phyloP scores from a whole-genome alignment of 1,284 basidiomycete genomes.

The Fomitopsis schrenkii region DNA sequence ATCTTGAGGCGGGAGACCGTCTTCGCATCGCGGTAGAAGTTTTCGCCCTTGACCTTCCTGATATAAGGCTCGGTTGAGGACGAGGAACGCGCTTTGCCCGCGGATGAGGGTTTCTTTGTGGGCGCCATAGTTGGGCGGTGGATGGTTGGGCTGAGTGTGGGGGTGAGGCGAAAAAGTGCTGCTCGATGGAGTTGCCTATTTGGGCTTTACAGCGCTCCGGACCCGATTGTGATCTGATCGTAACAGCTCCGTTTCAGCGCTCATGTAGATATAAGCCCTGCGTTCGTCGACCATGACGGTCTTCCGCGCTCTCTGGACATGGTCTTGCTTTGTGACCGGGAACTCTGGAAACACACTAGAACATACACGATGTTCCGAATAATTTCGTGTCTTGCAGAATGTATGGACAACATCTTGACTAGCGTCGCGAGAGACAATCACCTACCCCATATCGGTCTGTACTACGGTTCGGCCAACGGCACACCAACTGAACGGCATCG shows the following conservation, averaged over 20 bases:
- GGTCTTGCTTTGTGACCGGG: too few species aligned
- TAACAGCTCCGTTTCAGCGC: background rate
- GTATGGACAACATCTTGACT: too few species aligned
- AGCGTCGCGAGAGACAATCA: too few species aligned
- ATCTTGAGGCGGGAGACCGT: slow-evolving; percentile 81
- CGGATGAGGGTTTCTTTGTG: slow-evolving; percentile 33
- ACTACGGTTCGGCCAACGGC: too few species aligned
- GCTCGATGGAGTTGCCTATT: background rate
- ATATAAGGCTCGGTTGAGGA: slow-evolving; percentile 49
- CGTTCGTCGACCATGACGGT: too few species aligned
- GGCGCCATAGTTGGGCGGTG: slow-evolving; percentile 46
- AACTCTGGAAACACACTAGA: too few species aligned
- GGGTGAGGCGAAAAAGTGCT: background rate
- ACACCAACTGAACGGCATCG: too few species aligned
- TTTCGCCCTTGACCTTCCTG: slow-evolving; percentile 84
- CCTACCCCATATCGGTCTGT: too few species aligned
- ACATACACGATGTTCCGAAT: too few species aligned
- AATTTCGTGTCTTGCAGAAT: too few species aligned
- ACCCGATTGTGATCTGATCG: background rate
- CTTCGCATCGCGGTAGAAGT: slow-evolving; percentile 93
- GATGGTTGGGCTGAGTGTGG: background rate
- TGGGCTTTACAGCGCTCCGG: background rate
- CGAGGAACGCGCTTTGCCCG: slow-evolving; percentile 47
- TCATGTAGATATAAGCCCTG: background rate
- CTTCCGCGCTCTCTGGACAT: too few species aligned